Conservation (phyloP, 169 alveolate genomes). For the Plasmodium chabaudi region DNA sequence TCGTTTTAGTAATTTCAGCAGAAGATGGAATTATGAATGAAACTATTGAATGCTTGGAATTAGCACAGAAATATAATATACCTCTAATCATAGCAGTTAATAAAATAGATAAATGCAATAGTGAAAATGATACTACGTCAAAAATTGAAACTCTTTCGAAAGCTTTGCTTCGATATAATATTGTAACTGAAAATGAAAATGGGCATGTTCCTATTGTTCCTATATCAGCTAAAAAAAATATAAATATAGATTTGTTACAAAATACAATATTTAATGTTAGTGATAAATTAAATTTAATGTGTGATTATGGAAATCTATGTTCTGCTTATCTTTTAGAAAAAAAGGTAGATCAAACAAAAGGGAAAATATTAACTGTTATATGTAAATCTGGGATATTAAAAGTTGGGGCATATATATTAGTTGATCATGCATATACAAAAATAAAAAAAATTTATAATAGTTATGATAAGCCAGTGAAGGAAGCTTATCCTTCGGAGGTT, state of each 20-base stretch:
- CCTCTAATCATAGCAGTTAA: constrained; percentile 93
- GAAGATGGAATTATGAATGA: constrained; percentile 96
- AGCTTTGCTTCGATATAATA: constrained; percentile 80
- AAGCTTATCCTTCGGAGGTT: constrained; percentile 83
- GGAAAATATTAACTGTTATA: constrained; percentile 78
- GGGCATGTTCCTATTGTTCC: constrained; percentile 87
- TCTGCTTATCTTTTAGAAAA: constrained; percentile 85
- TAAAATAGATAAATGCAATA: constrained; percentile 88
- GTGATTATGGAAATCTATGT: constrained; percentile 75
- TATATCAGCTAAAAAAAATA: constrained; percentile 89
- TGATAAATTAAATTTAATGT: constrained; percentile 83
- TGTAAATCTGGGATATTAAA: constrained; percentile 79
- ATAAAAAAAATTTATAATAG: constrained; percentile 74
- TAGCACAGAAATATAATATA: constrained; percentile 82
- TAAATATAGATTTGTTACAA: constrained; percentile 85
- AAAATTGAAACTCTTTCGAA: constrained; percentile 12
- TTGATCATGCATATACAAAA: constrained; percentile 66
- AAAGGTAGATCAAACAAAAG: constrained; percentile 77
- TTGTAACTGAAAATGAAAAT: constrained; percentile 81
- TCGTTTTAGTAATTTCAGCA: constrained; percentile 94
- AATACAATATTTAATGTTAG: constrained; percentile 83
- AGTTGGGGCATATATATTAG: constrained; percentile 66
- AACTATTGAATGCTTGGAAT: constrained; percentile 92
- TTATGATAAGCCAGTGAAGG: constrained; percentile 52
- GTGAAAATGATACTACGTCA: constrained; percentile 57